phyloP scores from a whole-genome alignment of 2,329 filamentous ascomycete species.

The Penicillium sp. region DNA sequence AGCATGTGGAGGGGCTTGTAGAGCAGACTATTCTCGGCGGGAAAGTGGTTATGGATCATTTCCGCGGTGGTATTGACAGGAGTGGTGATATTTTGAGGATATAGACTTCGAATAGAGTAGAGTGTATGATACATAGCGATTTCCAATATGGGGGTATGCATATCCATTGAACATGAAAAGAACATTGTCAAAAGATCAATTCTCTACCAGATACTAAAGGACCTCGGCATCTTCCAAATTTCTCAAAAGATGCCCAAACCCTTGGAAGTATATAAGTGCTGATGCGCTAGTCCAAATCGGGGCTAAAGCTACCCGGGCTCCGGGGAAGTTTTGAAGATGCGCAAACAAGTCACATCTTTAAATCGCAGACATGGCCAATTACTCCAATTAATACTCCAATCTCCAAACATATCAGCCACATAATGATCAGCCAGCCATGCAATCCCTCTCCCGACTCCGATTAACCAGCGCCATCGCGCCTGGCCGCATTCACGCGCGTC shows the following conservation, averaged over 20 bases:
- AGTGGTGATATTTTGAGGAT: conserved; percentile 67
- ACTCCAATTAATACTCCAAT: neutral
- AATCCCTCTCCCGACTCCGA: conserved; percentile 28
- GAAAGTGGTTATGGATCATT: conserved; percentile 77
- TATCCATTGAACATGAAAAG: neutral
- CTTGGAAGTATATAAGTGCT: neutral
- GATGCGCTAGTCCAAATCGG: conserved; percentile 23
- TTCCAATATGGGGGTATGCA: neutral
- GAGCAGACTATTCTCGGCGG: conserved; percentile 82
- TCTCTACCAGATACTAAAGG: neutral
- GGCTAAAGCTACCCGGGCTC: conserved; percentile 15
- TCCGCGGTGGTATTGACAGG: conserved; percentile 82
- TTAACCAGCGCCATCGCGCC: conserved; percentile 23
- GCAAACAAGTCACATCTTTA: neutral
- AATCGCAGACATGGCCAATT: conserved; percentile 1
- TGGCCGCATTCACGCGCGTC: conserved; percentile 17
- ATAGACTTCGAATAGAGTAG: conserved; percentile 15
- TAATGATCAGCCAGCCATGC: conserved; percentile 29
- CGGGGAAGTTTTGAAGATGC: conserved; percentile 23
- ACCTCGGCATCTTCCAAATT: neutral
- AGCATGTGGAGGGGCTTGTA: conserved; percentile 87
- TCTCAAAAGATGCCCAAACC: neutral
- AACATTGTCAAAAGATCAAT: neutral
- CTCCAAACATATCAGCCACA: neutral
- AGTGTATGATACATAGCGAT: neutral